phyloP scores from a whole-genome alignment of 2,329 filamentous ascomycete species.

The Knoxdaviesia proteae region DNA sequence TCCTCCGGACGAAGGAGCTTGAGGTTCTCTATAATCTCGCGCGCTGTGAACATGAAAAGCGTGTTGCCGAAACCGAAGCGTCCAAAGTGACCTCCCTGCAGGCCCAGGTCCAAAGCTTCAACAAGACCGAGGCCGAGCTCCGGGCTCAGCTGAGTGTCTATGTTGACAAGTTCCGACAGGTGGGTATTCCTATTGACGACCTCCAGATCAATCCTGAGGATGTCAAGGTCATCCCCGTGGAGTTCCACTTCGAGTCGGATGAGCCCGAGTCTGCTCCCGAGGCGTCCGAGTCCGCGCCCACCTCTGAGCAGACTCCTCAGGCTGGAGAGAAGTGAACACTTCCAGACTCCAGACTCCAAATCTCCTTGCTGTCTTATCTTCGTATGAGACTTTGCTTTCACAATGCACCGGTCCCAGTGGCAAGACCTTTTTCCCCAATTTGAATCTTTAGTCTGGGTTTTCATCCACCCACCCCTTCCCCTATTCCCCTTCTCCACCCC shows the following conservation, averaged over 20 bases:
- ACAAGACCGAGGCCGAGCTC: slow-evolving; percentile 85
- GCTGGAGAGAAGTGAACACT: too few relatives aligned
- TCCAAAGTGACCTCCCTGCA: slow-evolving; percentile 69
- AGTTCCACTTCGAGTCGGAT: too few relatives aligned
- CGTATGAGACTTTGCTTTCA: too few relatives aligned
- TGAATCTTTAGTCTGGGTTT: neutral
- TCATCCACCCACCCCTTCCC: slow-evolving; percentile 8
- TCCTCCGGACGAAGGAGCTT: slow-evolving; percentile 83
- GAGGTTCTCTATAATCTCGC: slow-evolving; percentile 86
- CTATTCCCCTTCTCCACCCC: neutral
- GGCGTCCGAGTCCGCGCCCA: too few relatives aligned
- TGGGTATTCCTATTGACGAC: slow-evolving; percentile 13
- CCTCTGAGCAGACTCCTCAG: too few relatives aligned
- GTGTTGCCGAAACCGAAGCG: slow-evolving; percentile 64
- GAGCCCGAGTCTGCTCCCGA: too few relatives aligned
- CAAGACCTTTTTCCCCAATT: too few relatives aligned
- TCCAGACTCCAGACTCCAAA: too few relatives aligned
- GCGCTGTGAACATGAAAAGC: slow-evolving; percentile 75
- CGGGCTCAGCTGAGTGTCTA: slow-evolving; percentile 94
- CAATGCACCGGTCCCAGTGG: too few relatives aligned
- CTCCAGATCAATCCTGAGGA: too few relatives aligned
- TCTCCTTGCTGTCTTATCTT: too few relatives aligned
- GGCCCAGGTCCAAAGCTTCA: slow-evolving; percentile 81
- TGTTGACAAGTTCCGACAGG: slow-evolving; percentile 99
- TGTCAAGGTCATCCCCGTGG: too few relatives aligned